Evolutionary conservation across 129 eudicot genomes (phyloP), one percentile per base, ranked within the genome.

Genomic region (Sambucus nigra): DNA sequence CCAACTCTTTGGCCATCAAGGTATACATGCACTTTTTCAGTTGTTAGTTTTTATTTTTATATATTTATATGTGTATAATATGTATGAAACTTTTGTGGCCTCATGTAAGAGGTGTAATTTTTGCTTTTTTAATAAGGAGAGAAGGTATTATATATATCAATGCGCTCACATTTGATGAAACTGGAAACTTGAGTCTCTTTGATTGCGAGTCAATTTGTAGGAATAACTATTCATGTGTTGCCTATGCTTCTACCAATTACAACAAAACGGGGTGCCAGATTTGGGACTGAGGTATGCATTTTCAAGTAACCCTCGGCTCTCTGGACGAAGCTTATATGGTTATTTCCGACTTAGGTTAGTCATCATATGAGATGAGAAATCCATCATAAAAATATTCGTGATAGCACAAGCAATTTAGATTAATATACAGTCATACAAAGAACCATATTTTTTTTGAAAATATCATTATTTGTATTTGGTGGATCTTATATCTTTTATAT

Each of bases 171-270:
- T 78, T 55, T 32, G 51, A 52, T 56, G 61, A 66, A 21, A 69
- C 63, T 47, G 14, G 29, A 10, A 69, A 69, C 42, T 20, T 70
- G 62, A 67, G 67, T 26, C 15, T 13, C 4, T 51, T 44, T 51
- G 83, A 77, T 59, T 72, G 79, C 47, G 10, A 41, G 52, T 26
- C 51, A 27, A 64, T 51, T 61, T 77, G 83, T 25, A 32, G 55
- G 72, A 29, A 25, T 11, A 25, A 62, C 18, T 77, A 78, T 44
- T 67, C 83, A 10, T 77, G 79, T 17, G 42, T 42, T 27, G 75
- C 63, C 22, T 77, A 18, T 59, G 48, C 67, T 19, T 22, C 56
- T 29, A 35, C 58, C 14, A 47, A 27, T 14, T 5, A 6, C 20
- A 25, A 53, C 26, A 31, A 38, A 17, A 41, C 32, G 16, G 64